Percentiles rank a stretch among this genome's conserved stretches.
phyloP scores from a whole-genome alignment of 352 stramenopile species.

The Pythium grandisporangium region DNA sequence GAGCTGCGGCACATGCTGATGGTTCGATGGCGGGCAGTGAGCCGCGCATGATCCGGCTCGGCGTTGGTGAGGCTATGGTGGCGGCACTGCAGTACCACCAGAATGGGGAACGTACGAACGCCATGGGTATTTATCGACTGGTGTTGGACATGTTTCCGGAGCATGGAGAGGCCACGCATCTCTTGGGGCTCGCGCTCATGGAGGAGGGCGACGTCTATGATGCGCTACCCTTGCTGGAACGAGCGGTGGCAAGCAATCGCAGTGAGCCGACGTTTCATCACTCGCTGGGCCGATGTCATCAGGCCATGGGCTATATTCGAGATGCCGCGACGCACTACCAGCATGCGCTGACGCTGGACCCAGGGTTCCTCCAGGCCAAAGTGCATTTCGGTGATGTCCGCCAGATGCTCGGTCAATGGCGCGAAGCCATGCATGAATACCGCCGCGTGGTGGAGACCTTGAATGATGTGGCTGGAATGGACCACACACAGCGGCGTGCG shows the following conservation, averaged over 20 bases:
- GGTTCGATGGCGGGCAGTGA: conserved; percentile 5
- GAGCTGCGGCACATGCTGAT: no score
- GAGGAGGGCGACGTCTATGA: conserved; percentile 23
- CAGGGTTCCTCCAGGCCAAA: conserved; percentile 26
- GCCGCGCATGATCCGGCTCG: conserved; percentile 14
- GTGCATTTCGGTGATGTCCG: conserved; percentile 45
- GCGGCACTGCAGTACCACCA: conserved; percentile 29
- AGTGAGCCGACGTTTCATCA: conserved; percentile 42
- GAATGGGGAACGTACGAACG: conserved; percentile 11
- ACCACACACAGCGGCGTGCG: not conserved
- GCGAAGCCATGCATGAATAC: conserved; percentile 46
- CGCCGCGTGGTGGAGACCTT: conserved; percentile 23
- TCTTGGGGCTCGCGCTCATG: conserved; percentile 35
- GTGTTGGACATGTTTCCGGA: conserved; percentile 46
- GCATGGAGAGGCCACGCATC: conserved; percentile 32
- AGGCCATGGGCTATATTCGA: conserved; percentile 17
- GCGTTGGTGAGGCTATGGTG: conserved; percentile 33
- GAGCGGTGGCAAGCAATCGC: conserved; percentile 31
- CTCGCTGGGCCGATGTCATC: conserved; percentile 41
- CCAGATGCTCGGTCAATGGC: conserved; percentile 35
- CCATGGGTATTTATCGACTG: conserved; percentile 31
- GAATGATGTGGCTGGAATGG: conserved; percentile 6
- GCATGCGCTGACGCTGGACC: conserved; percentile 35
- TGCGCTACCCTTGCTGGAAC: conserved; percentile 25
- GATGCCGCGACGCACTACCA: conserved; percentile 44